phyloP scores from a whole-genome alignment of 2,329 filamentous ascomycete genomes.

The Colletotrichum sp. region DNA sequence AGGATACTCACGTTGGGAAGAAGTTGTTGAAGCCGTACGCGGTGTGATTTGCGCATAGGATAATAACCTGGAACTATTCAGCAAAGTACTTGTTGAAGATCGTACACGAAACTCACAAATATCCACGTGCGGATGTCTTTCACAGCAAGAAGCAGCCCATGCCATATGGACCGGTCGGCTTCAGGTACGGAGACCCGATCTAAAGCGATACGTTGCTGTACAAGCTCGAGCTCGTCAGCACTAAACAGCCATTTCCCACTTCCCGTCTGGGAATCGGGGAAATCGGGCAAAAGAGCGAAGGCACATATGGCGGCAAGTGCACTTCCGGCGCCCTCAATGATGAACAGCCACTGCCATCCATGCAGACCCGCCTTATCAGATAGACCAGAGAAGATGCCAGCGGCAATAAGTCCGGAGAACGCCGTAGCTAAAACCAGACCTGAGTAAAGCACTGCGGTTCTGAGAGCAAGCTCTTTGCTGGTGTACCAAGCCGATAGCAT shows the following conservation, averaged over 20 bases:
- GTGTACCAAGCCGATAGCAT: constrained; percentile 73
- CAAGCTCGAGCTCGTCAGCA: constrained; percentile 9
- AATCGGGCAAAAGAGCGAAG: neutral
- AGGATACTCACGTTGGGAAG: constrained; percentile 19
- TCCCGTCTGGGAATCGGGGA: neutral
- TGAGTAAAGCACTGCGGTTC: constrained; percentile 27
- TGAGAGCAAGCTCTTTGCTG: constrained; percentile 66
- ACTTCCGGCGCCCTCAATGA: neutral
- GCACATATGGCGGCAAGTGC: neutral
- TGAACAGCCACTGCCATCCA: neutral
- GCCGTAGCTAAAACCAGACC: neutral
- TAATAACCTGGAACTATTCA: neutral
- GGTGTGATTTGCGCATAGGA: constrained; percentile 23
- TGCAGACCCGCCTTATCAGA: neutral
- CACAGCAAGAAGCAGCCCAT: constrained; percentile 24
- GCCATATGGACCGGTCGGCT: neutral
- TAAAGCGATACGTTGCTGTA: neutral
- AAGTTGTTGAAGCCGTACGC: constrained; percentile 28
- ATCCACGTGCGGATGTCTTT: constrained; percentile 26
- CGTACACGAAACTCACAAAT: constrained; percentile 1
- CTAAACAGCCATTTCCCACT: neutral
- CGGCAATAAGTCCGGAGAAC: constrained; percentile 18
- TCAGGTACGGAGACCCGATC: constrained; percentile 25
- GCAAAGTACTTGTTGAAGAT: neutral
- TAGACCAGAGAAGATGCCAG: constrained; percentile 4